phyloP scores from a whole-genome alignment of 2,329 filamentous ascomycete genomes.

The Claviceps cyperi region DNA sequence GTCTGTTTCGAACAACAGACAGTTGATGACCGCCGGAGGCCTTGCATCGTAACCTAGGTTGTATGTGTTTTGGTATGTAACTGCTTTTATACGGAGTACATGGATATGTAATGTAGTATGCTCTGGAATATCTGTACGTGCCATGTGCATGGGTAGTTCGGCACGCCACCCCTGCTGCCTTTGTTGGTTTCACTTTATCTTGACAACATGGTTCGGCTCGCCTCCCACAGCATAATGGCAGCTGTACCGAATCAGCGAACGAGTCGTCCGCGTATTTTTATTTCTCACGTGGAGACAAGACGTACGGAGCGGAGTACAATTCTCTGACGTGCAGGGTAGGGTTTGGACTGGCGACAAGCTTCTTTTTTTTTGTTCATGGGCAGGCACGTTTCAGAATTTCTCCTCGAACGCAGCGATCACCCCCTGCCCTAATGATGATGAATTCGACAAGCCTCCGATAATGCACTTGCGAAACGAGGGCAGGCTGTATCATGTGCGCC shows the following conservation, averaged over 20 bases:
- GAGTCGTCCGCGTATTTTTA: background rate
- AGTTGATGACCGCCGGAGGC: no score
- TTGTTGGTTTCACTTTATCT: slow-evolving; percentile 1
- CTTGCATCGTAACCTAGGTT: no score
- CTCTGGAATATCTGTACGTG: no score
- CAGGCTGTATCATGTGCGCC: background rate
- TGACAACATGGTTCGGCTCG: background rate
- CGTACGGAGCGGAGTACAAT: no score
- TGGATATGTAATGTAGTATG: no score
- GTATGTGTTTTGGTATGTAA: no score
- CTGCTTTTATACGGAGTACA: no score
- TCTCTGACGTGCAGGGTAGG: background rate
- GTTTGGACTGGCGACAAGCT: background rate
- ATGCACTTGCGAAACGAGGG: background rate
- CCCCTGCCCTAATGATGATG: background rate
- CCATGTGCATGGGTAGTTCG: no score
- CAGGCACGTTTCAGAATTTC: background rate
- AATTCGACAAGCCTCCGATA: background rate
- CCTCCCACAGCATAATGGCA: background rate
- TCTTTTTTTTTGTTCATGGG: background rate
- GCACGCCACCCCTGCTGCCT: background rate
- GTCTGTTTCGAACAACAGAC: no score
- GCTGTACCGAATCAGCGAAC: background rate
- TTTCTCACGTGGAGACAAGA: background rate
- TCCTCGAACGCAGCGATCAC: background rate